Conservation (phyloP, 2,329 filamentous ascomycete species). For the Ramularia endophylla region DNA sequence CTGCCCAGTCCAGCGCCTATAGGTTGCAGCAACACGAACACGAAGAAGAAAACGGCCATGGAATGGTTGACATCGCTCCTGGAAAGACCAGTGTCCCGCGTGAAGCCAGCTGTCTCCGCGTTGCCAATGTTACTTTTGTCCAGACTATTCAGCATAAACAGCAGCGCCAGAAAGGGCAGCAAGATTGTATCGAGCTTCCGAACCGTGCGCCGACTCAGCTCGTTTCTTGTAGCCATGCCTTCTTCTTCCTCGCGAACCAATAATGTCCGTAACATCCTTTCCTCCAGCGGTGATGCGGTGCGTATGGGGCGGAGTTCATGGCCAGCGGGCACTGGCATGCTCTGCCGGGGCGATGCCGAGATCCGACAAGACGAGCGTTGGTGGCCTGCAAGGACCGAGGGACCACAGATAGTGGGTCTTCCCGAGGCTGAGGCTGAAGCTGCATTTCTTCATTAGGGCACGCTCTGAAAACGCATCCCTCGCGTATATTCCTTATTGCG, state of each 20-base stretch:
- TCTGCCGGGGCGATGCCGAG: no score
- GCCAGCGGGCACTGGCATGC: no score
- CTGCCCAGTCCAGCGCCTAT: constrained; percentile 52
- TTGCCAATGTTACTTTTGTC: constrained; percentile 52
- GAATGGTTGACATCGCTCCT: constrained; percentile 51
- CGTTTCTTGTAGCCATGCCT: not conserved
- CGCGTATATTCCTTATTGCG: no score
- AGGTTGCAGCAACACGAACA: constrained; percentile 54
- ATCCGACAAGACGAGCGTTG: no score
- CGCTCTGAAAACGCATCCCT: no score
- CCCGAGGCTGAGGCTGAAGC: no score
- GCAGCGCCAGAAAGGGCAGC: constrained; percentile 46
- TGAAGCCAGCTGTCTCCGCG: constrained; percentile 55
- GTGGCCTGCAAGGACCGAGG: no score
- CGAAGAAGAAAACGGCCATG: constrained; percentile 53
- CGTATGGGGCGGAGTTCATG: no score
- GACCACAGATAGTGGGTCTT: no score
- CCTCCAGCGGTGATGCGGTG: no score
- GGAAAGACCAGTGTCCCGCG: constrained; percentile 47
- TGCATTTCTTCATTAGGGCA: no score
- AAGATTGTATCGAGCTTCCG: constrained; percentile 47
- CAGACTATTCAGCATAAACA: constrained; percentile 49
- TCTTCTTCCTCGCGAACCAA: not conserved
- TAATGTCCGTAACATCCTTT: no score
- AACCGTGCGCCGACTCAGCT: constrained; percentile 33